Evolutionary conservation across 768 basidiomycete genomes (phyloP).

Genomic region (Serpula lacrymans): DNA sequence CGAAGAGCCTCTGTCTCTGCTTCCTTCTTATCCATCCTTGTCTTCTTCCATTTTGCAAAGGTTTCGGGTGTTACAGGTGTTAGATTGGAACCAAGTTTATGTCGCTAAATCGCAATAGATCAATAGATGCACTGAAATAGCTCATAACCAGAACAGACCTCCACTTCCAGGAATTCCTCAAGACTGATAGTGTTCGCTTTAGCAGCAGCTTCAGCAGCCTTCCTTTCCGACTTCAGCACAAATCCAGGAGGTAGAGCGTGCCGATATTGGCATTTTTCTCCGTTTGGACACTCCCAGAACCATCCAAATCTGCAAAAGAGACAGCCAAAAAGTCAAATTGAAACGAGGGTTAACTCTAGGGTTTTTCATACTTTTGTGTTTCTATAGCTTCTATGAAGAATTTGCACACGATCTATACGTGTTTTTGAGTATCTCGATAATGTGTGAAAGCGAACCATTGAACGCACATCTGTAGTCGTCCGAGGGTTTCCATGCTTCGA

Average conservation of each 20-base stretch:
- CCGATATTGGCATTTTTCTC: conserved; percentile 86
- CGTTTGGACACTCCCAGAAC: conserved; percentile 96
- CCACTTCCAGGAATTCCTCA: conserved; percentile 97
- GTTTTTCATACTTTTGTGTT: conserved; percentile 58
- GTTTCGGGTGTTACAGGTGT: conserved; percentile 92
- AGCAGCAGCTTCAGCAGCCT: conserved; percentile 86
- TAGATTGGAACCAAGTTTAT: conserved; percentile 86
- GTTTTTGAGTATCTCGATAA: conserved; percentile 2
- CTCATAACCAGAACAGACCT: conserved; percentile 51
- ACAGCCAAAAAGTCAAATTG: background rate
- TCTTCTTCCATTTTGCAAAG: conserved; percentile 95
- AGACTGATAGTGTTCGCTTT: conserved; percentile 87
- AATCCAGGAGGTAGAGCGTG: conserved; percentile 97
- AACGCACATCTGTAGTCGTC: conserved; percentile 83
- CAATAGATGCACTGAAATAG: background rate
- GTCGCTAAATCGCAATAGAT: conserved; percentile 53
- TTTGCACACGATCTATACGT: conserved; percentile 90
- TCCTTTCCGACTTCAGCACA: conserved; percentile 90
- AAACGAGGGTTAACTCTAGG: background rate
- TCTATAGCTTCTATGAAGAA: conserved; percentile 97
- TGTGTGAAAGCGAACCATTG: background rate
- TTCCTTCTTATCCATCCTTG: conserved; percentile 89
- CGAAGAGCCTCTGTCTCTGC: conserved; percentile 80
- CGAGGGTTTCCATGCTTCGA: conserved; percentile 88
- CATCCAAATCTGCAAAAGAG: conserved; percentile 65